Conservation (phyloP, 1,139 yeast genomes). For the Taphrina betulina region DNA sequence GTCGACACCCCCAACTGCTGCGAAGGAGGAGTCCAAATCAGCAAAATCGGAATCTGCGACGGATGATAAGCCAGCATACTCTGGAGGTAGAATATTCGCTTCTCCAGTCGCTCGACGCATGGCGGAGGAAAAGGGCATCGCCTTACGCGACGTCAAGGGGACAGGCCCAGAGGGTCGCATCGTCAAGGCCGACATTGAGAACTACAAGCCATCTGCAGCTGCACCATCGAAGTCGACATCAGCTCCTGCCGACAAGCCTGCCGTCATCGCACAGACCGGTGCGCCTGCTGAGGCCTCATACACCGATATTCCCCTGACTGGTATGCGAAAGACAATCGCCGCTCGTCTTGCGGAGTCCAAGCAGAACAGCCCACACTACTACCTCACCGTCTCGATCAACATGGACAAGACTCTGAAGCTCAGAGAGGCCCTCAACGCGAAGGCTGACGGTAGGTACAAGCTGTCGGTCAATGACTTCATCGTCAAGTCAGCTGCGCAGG, state of each 20-base stretch:
- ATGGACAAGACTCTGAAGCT: constrained; percentile 88
- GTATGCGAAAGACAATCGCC: constrained; percentile 94
- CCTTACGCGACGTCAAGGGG: constrained; percentile 81
- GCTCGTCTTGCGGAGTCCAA: constrained; percentile 82
- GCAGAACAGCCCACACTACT: constrained; percentile 84
- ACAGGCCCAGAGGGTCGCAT: constrained; percentile 96
- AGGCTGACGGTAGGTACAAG: constrained; percentile 84
- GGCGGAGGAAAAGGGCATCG: constrained; percentile 89
- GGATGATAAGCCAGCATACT: constrained; percentile 42
- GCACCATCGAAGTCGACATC: constrained; percentile 39
- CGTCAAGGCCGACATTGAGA: constrained; percentile 84
- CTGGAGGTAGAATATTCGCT: constrained; percentile 70
- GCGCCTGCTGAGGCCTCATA: constrained; percentile 58
- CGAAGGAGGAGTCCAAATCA: constrained; percentile 37
- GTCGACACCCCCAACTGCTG: constrained; percentile 37
- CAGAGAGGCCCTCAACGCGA: constrained; percentile 82
- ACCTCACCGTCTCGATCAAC: constrained; percentile 80
- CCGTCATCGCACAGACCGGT: constrained; percentile 52
- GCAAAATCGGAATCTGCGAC: constrained; percentile 37
- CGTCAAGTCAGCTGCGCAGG: constrained; percentile 89
- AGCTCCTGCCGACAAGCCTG: constrained; percentile 44
- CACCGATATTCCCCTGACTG: constrained; percentile 80
- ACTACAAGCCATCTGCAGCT: constrained; percentile 52
- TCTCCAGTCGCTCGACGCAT: constrained; percentile 92
- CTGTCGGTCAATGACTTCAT: constrained; percentile 91